These are phyloP conservation scores for Skeletonema costatum DNA, from an alignment of 108 stramenopile species.

Conservation along the genomic window DNA sequence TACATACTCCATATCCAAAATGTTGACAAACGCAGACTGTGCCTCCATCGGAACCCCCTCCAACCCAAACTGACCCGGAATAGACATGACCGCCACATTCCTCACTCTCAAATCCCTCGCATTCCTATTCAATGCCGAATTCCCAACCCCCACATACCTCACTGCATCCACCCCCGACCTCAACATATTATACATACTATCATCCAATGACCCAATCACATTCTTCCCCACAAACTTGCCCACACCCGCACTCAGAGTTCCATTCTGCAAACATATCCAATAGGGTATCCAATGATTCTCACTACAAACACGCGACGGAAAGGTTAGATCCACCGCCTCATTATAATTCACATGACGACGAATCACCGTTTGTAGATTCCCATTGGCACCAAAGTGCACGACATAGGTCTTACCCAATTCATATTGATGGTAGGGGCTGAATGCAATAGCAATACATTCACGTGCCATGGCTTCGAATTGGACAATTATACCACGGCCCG, in stretches of 20 bases:
- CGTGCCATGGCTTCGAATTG: constrained; percentile 52
- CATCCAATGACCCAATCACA: constrained; percentile 62
- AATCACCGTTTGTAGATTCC: constrained; percentile 56
- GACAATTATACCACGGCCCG: constrained; percentile 36
- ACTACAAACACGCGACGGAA: constrained; percentile 51
- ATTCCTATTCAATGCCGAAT: constrained; percentile 54
- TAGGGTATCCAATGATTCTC: constrained; percentile 53
- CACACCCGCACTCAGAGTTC: constrained; percentile 54
- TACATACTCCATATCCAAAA: constrained; percentile 22
- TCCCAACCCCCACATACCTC: constrained; percentile 63
- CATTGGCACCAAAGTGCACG: constrained; percentile 62
- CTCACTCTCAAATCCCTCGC: constrained; percentile 53
- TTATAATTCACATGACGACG: constrained; percentile 47
- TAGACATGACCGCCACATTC: constrained; percentile 51
- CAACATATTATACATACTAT: constrained; percentile 62
- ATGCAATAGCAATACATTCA: constrained; percentile 64
- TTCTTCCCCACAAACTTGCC: constrained; percentile 54
- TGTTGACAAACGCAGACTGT: constrained; percentile 27
- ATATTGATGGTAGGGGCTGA: constrained; percentile 55
- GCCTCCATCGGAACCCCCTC: constrained; percentile 47
- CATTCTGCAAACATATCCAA: constrained; percentile 56
- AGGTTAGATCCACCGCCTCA: constrained; percentile 49
- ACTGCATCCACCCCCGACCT: constrained; percentile 57
- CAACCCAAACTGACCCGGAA: constrained; percentile 37
- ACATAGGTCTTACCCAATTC: constrained; percentile 63